Evolutionary conservation across 768 basidiomycete species (phyloP), one percentile per base, ranked within the genome.

Genomic region (Chalciporus chontae): DNA sequence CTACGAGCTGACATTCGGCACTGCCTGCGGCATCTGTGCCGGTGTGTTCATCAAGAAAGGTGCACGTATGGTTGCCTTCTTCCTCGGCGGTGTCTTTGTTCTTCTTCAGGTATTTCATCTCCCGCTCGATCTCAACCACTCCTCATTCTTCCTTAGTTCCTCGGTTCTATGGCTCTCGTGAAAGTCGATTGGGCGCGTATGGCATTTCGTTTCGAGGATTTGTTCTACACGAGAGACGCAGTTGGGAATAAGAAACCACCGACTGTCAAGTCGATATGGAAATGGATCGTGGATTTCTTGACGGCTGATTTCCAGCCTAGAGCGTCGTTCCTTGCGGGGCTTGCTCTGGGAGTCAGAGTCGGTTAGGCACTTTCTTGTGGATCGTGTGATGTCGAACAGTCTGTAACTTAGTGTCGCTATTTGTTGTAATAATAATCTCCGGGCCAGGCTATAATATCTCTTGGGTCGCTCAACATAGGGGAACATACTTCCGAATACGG

Each of bases 21-120:
- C 92, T 5, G 84, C 89, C 0, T 80, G 84, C 48, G 95, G 95
- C 0, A 64, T 98, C 37, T 96, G 92, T 60, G 83, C 91, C 0
- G 95, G 95, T 0, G 77, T 98, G 0, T 98, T 98, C 63, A 75
- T 95, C 58, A 97, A 96, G 71, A 97, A 95, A 68, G 94, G 95
- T n/a, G 81, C 85, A 8, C 90, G 85, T 65, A 74, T 80, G 2
- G 68, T 85, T 10, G 95, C 94, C 0, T 94, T 92, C 70, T 64
- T 87, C 38, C 70, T 96, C n/a, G 95, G 95, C 3, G 93, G 92
- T 3, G 72, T 90, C 2, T 98, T 96, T 56, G 86, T 97, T 18
- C 69, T 97, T 40, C 78, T 98, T 8, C 94, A 95, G 80, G 94
- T 92, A 50, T 41, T 80, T 62, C 38, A 29, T 8, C 14, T 11